Evolutionary conservation across 345 rosid species (phyloP).

Genomic region (Chamaenerion angustifolium): DNA sequence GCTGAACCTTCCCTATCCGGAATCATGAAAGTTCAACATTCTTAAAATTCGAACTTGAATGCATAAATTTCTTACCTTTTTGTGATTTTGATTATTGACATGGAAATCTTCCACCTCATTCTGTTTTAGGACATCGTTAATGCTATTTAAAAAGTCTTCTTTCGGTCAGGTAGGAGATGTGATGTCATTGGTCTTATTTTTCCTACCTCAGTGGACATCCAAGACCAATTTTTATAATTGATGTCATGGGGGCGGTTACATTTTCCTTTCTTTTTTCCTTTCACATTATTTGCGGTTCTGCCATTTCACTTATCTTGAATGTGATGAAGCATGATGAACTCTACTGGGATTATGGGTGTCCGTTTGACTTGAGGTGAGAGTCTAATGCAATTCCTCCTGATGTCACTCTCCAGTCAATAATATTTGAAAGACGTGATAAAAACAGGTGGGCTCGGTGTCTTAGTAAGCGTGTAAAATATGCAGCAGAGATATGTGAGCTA

Average conservation of each 20-base stretch:
- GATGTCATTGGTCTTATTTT: slow-evolving; percentile 89
- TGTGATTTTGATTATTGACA: no score
- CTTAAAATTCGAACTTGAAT: no score
- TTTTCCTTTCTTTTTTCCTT: background rate
- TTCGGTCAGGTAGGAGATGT: slow-evolving; percentile 55
- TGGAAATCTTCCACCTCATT: no score
- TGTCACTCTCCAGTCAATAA: slow-evolving; percentile 83
- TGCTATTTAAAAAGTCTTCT: slow-evolving; percentile 57
- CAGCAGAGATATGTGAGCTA: slow-evolving; percentile 91
- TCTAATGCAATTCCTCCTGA: slow-evolving; percentile 87
- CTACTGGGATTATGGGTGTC: slow-evolving; percentile 89
- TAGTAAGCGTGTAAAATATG: slow-evolving; percentile 82
- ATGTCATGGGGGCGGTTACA: slow-evolving; percentile 75
- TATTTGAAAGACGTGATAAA: slow-evolving; percentile 93
- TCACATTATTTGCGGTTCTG: background rate
- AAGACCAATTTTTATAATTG: slow-evolving; percentile 82
- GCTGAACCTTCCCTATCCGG: no score
- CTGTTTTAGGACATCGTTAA: no score
- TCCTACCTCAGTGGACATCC: slow-evolving; percentile 88
- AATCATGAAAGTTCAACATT: no score
- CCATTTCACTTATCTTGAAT: background rate
- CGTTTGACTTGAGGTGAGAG: slow-evolving; percentile 82
- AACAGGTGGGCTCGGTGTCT: slow-evolving; percentile 95
- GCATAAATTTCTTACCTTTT: no score
- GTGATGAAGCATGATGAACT: slow-evolving; percentile 61